Evolutionary conservation across 1,284 basidiomycete genomes (phyloP).

Genomic region (Vanrija sp.): DNA sequence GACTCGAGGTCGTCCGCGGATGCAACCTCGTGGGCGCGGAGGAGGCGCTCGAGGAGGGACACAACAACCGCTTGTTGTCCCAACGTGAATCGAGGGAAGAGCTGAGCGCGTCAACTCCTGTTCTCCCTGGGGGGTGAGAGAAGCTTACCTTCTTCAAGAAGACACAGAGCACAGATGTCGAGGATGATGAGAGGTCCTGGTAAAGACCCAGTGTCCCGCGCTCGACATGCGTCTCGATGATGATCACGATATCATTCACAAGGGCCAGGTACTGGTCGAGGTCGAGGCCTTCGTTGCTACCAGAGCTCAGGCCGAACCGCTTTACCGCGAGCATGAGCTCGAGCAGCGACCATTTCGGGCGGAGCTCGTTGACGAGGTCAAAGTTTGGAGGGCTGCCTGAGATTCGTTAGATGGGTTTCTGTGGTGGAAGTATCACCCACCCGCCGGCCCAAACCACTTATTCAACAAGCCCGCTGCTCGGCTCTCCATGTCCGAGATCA

Average conservation of each 20-base stretch:
- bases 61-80: conserved; percentile 23
- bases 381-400: not conserved
- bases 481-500: not conserved
- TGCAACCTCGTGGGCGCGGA: conserved; percentile 13
- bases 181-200: not conserved
- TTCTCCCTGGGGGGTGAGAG: not conserved
- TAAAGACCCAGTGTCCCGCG: not conserved
- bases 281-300: not conserved
- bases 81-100: not conserved
- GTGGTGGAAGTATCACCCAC: too few species aligned
- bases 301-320: not conserved
- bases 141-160: not conserved
- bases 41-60: conserved; percentile 20
- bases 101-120: not conserved
- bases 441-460: not conserved
- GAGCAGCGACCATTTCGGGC: conserved; percentile 1
- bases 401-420: not conserved
- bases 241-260: not conserved
- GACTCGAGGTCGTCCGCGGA: conserved; percentile 13
- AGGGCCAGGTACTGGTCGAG: not conserved
- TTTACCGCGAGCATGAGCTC: conserved; percentile 1
- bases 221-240: not conserved
- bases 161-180: not conserved
- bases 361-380: not conserved
- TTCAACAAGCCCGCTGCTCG: not conserved